These are phyloP conservation scores for Andrographis paniculata DNA, from an alignment of 305 asterid species.

Conservation along the genomic window DNA sequence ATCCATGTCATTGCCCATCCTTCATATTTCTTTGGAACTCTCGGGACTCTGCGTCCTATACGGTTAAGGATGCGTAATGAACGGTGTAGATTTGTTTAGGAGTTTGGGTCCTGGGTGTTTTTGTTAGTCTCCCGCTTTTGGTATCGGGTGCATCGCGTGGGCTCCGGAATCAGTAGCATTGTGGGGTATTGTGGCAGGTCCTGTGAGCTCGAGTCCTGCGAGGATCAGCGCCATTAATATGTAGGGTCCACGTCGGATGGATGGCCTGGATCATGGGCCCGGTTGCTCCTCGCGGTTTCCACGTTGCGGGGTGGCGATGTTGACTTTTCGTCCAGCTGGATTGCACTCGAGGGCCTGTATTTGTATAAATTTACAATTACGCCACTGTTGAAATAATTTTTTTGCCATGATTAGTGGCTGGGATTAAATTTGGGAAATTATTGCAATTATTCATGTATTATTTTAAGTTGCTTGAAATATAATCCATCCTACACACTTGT, in stretches of 20 bases:
- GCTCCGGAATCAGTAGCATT: background rate
- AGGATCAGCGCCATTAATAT: background rate
- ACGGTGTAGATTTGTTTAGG: background rate
- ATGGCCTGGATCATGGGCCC: background rate
- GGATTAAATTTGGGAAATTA: background rate
- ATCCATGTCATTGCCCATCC: no score
- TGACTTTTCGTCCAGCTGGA: background rate
- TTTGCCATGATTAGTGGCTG: background rate
- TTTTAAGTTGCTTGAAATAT: no score
- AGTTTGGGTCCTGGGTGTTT: no score
- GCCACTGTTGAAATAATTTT: conserved; percentile 42
- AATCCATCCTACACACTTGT: no score
- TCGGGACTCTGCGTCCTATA: no score
- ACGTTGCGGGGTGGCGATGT: background rate
- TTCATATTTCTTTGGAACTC: no score
- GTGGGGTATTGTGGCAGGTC: background rate
- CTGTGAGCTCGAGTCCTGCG: background rate
- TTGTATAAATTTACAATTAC: conserved; percentile 15
- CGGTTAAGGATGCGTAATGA: no score
- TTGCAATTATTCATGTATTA: no score
- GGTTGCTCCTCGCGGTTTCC: conserved; percentile 15
- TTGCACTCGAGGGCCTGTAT: conserved; percentile 7
- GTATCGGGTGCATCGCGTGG: background rate
- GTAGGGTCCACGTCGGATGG: background rate
- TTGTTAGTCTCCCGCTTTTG: background rate